Evolutionary conservation across 2,329 filamentous ascomycete species (phyloP).

Genomic region (Cercospora janseana): DNA sequence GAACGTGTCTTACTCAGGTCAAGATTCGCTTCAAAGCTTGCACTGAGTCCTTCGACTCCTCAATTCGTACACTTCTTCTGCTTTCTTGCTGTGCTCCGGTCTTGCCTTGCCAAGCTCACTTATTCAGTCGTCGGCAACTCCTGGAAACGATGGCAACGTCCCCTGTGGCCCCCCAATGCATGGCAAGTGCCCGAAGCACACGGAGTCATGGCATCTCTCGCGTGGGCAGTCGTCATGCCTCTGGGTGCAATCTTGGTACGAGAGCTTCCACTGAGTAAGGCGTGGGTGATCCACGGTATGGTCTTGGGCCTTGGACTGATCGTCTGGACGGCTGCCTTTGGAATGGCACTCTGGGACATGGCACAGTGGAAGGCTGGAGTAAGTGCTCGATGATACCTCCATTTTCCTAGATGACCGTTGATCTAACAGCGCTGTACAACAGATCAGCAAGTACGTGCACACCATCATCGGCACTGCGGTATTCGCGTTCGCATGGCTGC

Average conservation of each 20-base stretch:
- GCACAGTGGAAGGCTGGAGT: conserved; percentile 30
- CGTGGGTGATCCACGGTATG: conserved; percentile 44
- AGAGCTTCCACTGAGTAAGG: conserved; percentile 43
- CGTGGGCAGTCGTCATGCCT: conserved; percentile 47
- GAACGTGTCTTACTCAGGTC: no score
- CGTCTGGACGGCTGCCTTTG: conserved; percentile 51
- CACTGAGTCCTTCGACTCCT: no score
- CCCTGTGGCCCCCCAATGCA: no score
- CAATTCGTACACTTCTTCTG: no score
- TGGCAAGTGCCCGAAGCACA: conserved; percentile 34
- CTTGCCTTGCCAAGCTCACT: no score
- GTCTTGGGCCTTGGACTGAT: conserved; percentile 51
- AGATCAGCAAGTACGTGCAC: conserved; percentile 30
- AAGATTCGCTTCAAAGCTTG: no score
- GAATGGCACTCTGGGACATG: conserved; percentile 51
- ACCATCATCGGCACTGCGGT: conserved; percentile 13
- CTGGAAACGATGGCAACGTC: no score
- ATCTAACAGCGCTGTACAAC: not conserved
- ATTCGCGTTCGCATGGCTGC: conserved; percentile 26
- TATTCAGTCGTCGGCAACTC: no score
- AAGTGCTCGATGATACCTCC: no score
- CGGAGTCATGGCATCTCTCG: conserved; percentile 44
- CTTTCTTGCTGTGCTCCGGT: no score
- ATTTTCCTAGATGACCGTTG: not conserved
- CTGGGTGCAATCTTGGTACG: conserved; percentile 46